Conservation (phyloP, 1,284 basidiomycete species). For the Phylloboletellus chloephorus region DNA sequence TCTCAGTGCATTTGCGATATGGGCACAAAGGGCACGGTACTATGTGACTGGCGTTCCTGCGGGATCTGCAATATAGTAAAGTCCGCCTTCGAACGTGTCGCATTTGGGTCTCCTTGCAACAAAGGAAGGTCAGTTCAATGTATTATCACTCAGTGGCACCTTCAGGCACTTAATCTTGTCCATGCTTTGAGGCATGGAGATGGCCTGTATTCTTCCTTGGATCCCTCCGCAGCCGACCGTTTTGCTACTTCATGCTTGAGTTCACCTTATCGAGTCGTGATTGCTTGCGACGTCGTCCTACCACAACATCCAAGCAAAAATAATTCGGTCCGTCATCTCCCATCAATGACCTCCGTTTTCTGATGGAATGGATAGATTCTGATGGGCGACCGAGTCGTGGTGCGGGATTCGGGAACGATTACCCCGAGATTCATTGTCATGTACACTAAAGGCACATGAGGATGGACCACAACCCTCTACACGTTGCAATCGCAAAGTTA, state of each 20-base stretch:
- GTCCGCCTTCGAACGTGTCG: constrained; percentile 50
- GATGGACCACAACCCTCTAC: constrained; percentile 12
- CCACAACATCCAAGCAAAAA: constrained; percentile 29
- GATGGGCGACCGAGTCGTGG: constrained; percentile 29
- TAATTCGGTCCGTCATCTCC: constrained; percentile 28
- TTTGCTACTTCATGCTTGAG: constrained; percentile 56
- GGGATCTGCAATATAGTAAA: constrained; percentile 55
- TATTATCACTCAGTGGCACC: constrained; percentile 2
- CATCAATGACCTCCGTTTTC: constrained; percentile 23
- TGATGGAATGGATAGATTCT: constrained; percentile 30
- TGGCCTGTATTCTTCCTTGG: constrained; percentile 55
- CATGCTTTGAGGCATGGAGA: constrained; percentile 41
- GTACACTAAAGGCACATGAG: constrained; percentile 30
- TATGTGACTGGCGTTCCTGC: constrained; percentile 55
- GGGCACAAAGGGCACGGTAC: constrained; percentile 42
- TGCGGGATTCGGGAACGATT: constrained; percentile 32
- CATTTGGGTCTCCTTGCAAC: constrained; percentile 47
- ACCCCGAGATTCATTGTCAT: constrained; percentile 33
- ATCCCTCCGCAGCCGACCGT: constrained; percentile 49
- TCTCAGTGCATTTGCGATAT: constrained; percentile 62
- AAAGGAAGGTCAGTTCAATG: constrained; percentile 43
- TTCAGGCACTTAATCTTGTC: constrained; percentile 3
- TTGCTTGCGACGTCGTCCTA: constrained; percentile 52
- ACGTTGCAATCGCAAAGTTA: constrained; percentile 23
- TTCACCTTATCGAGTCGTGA: constrained; percentile 58